A percentile compares a stretch with the other conserved stretches of the same genome.
These are phyloP conservation scores for Apiotrichum domesticum DNA, from an alignment of 1,284 basidiomycete genomes.

Conservation along the genomic window DNA sequence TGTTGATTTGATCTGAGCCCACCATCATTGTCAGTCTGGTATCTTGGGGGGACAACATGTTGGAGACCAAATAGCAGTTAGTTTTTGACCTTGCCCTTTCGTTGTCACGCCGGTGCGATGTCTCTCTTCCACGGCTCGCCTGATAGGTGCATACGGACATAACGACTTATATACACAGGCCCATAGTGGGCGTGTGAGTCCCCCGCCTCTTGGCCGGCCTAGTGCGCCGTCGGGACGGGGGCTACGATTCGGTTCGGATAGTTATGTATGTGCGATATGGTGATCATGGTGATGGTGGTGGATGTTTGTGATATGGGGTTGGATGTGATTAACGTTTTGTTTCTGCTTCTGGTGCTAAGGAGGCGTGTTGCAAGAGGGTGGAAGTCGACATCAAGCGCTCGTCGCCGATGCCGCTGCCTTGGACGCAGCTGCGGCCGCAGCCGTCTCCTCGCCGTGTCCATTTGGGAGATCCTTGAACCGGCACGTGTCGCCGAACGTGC, in stretches of 20 bases:
- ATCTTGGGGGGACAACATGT: too few relatives aligned
- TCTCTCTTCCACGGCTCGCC: too few relatives aligned
- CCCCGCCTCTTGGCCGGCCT: background rate
- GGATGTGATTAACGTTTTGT: too few relatives aligned
- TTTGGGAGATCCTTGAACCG: slow-evolving; percentile 32
- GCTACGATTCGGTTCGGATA: slow-evolving; percentile 1
- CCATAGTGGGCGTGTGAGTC: slow-evolving; percentile 3
- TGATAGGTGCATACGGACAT: background rate
- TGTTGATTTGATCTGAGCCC: too few relatives aligned
- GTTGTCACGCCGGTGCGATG: too few relatives aligned
- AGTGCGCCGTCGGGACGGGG: background rate
- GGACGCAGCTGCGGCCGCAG: background rate
- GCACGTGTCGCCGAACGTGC: slow-evolving; percentile 37
- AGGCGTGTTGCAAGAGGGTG: too few relatives aligned
- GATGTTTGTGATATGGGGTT: too few relatives aligned
- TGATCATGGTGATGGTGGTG: background rate
- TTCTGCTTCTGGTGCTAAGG: too few relatives aligned
- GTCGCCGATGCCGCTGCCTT: background rate
- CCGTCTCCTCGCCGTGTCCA: slow-evolving; percentile 28
- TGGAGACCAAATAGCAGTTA: too few relatives aligned
- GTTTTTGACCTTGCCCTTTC: too few relatives aligned
- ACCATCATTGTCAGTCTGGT: too few relatives aligned
- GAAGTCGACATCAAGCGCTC: background rate
- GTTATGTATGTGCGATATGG: too few relatives aligned
- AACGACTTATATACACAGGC: slow-evolving; percentile 13